Base-by-base conservation (phyloP, 169 alveolate species). In the Plasmodium ovale region DNA sequence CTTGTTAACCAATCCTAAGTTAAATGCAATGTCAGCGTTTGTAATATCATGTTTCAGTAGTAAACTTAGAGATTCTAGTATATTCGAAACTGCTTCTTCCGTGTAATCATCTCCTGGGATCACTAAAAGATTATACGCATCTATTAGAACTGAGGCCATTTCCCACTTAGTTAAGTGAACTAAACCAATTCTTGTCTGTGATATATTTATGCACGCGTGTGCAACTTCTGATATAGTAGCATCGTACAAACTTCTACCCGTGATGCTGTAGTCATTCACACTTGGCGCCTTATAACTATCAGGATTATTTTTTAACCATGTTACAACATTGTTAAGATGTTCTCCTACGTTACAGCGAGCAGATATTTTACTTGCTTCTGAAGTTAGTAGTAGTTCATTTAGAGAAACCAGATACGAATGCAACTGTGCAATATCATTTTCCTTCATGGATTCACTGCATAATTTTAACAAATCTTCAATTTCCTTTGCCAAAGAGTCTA, bases 401-500 rank as follows among this genome's bases (percentile, higher is more conserved):
- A 94, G 73, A 12, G 95, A 87, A 25, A 49, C 84, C 56, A 94
- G 53, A 70, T 89, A 82, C 21, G 88, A 89, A 62, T 94, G 95
- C 10, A 94, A 87, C 25, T 79, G 82, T 37, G 73, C 39, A 37
- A 89, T 33, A 71, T 94, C 94, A 25, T 94, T 94, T 47, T 39
- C 69, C 0, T 54, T 79, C 91, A 92, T 87, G n/a, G 94, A 91
- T 12, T 71, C 92, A 87, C 89, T 92, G 87, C 95, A 82, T 67
- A 94, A 96, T 31, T 93, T 94, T 47, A 96, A 68, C 47, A 92
- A 90, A 54, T 95, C 98, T 27, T 92, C 87, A 49, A 96, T 89
- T 72, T 94, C 98, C 19, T 92, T 89, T 39, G 95, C 96, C 44
- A 96, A 87, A 1, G 97, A 96, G 54, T 94, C 98, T 31, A 96